A percentile compares a stretch with the other conserved stretches of the same genome.
These are phyloP conservation scores for Linnemannia schmuckeri DNA, from an alignment of 192 early-diverging fungal genomes.

Conservation along the genomic window DNA sequence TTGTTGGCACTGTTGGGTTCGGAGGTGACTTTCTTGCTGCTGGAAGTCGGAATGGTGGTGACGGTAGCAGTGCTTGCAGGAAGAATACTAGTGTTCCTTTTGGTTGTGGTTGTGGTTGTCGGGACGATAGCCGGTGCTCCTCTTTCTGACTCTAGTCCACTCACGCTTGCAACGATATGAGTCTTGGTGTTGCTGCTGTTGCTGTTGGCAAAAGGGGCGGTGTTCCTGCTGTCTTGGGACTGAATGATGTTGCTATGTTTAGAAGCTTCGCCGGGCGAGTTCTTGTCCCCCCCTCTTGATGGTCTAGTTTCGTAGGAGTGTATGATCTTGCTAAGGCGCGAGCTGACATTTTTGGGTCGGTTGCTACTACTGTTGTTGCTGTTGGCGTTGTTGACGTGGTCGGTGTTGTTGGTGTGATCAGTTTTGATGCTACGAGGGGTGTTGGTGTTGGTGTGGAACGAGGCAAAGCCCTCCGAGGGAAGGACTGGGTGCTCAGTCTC, in stretches of 20 bases:
- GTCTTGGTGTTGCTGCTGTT: background rate
- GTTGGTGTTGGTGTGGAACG: conserved; percentile 17
- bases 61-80: background rate
- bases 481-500: conserved; percentile 10
- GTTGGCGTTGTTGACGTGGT: background rate
- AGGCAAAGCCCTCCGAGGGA: conserved; percentile 25
- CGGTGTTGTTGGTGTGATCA: background rate
- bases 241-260: conserved; percentile 30
- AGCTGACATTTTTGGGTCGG: conserved; percentile 1
- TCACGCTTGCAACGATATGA: background rate
- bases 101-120: background rate
- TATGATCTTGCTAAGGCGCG: conserved; percentile 8
- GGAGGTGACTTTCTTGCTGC: background rate
- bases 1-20: background rate
- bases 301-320: conserved; percentile 5
- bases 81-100: background rate
- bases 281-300: background rate
- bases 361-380: background rate
- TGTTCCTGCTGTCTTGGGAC: conserved; percentile 11
- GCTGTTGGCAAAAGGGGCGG: background rate
- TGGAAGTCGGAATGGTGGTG: background rate
- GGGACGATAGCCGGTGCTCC: background rate
- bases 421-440: background rate
- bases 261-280: background rate
- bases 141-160: background rate